phyloP scores from a whole-genome alignment of 1,284 basidiomycete species.

The Chiua sp. region DNA sequence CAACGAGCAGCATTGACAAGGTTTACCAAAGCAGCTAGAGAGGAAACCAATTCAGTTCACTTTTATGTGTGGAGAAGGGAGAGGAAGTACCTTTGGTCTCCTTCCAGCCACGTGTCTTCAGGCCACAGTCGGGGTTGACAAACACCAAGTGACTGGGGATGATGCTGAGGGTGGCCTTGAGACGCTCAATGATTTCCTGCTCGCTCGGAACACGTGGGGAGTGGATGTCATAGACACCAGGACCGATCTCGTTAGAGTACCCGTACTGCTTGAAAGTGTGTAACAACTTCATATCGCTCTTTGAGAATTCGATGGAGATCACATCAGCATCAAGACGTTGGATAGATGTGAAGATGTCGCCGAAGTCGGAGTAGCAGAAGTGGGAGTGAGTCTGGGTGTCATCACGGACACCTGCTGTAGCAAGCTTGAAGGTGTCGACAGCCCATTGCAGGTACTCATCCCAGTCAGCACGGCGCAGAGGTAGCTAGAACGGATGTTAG shows the following conservation, averaged over 20 bases:
- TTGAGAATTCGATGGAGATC: slow-evolving; percentile 99
- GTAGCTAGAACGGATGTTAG: slow-evolving; percentile 58
- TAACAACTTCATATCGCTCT: slow-evolving; percentile 98
- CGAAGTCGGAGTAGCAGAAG: slow-evolving; percentile 98
- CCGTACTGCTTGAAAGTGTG: slow-evolving; percentile 95
- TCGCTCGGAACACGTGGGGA: slow-evolving; percentile 96
- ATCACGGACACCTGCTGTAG: slow-evolving; percentile 93
- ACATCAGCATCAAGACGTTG: slow-evolving; percentile 98
- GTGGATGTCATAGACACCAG: slow-evolving; percentile 99
- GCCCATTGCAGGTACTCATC: slow-evolving; percentile 95
- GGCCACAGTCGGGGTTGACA: slow-evolving; percentile 93
- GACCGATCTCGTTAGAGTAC: slow-evolving; percentile 98
- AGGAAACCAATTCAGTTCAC: slow-evolving; percentile 12
- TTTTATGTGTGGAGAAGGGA: slow-evolving; percentile 4
- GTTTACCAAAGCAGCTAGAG: slow-evolving; percentile 76
- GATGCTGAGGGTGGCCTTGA: slow-evolving; percentile 83
- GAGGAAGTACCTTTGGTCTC: slow-evolving; percentile 76
- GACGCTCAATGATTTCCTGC: slow-evolving; percentile 95
- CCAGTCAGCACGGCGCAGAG: slow-evolving; percentile 95
- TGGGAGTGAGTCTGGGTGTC: slow-evolving; percentile 96
- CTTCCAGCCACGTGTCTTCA: slow-evolving; percentile 96
- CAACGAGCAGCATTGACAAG: slow-evolving; percentile 91
- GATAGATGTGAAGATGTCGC: slow-evolving; percentile 98
- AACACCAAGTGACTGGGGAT: slow-evolving; percentile 84
- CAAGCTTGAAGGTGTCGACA: slow-evolving; percentile 96